Evolutionary conservation across 495 filamentous ascomycete genomes (phyloP), one percentile per base, ranked within the genome.

Genomic region (Cryomyces antarcticus): DNA sequence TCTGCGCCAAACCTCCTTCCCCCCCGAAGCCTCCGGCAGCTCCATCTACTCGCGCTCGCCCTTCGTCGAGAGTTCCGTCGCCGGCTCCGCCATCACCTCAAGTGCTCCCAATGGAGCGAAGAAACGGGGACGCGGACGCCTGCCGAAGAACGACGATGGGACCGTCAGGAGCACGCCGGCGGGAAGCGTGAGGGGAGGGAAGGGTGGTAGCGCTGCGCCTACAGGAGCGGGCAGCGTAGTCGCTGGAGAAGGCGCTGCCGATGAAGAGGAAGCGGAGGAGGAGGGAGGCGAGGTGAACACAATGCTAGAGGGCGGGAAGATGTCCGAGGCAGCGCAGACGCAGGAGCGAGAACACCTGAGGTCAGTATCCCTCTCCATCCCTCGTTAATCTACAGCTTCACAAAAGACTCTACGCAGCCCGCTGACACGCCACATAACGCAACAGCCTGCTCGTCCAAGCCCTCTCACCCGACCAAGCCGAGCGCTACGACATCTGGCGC

Each of bases 1-100:
- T 7, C 77, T 94, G 13, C 80, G 86, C 29, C 84, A 93, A 53
- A 89, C 86, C 39, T 88, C 86, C 0, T 93, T 92, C 58, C 80
- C 84, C 0, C 80, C 73, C 4, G 64, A 70, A 0, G 58, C 54
- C 28, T 54, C 68, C 30, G 58, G 66, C 38, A 55, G 50, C 4
- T 57, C 50, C 12, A 58, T 57, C 6, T 13, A 38, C 0, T 58
- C 57, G 5, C 62, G 57, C 52, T 64, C 66, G 6, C 80, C 82
- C 3, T 78, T 71, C 24, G 68, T 73, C 37, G 70, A 73, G 45
- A 76, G 74, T n/a, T 66, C 72, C 41, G 72, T 82, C 1, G 81
- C 76, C 37, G 80, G 77, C 38, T 10, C 9, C 38, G 27, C 24
- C 27, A 28, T 28, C 27, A 28, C 38, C 10, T 17, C n/a, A 12